phyloP scores from a whole-genome alignment of 305 asterid genomes.

The Striga hermonthica region DNA sequence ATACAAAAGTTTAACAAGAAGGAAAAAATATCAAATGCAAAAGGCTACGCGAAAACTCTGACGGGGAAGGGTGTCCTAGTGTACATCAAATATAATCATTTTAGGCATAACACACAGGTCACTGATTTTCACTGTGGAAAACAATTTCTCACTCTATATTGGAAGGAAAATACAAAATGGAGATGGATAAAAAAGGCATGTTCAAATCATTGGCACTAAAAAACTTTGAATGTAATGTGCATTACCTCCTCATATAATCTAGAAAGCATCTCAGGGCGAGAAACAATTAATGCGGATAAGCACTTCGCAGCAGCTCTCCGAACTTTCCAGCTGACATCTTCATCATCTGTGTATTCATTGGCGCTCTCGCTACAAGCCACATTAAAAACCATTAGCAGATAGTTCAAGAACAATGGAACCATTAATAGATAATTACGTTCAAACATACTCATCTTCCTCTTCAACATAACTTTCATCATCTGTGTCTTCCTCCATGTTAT shows the following conservation, averaged over 20 bases:
- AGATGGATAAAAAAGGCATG: slow-evolving; percentile 10
- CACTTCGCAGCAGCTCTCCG: slow-evolving; percentile 99
- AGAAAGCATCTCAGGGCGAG: slow-evolving; percentile 97
- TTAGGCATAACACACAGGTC: slow-evolving; percentile 14
- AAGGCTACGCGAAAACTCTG: slow-evolving; percentile 2
- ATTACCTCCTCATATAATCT: slow-evolving; percentile 86
- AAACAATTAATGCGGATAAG: slow-evolving; percentile 82
- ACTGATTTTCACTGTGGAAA: slow-evolving; percentile 13
- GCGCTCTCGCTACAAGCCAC: slow-evolving; percentile 84
- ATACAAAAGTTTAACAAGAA: too few species aligned
- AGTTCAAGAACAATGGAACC: slow-evolving; percentile 26
- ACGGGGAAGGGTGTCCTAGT: not conserved
- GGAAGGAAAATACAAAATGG: slow-evolving; percentile 11
- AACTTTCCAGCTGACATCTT: slow-evolving; percentile 99
- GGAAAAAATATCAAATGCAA: not conserved
- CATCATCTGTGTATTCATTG: slow-evolving; percentile 95
- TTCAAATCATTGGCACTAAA: slow-evolving; percentile 19
- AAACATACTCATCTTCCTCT: slow-evolving; percentile 93
- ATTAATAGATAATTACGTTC: slow-evolving; percentile 27
- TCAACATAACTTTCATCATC: slow-evolving; percentile 82
- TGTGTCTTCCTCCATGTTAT: slow-evolving; percentile 93
- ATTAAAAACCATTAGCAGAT: slow-evolving; percentile 32
- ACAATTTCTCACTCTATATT: slow-evolving; percentile 11
- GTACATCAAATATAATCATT: slow-evolving; percentile 8
- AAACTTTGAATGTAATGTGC: not conserved